Evolutionary conservation across 495 filamentous ascomycete species (phyloP).

Genomic region (Neurospora hispaniola): DNA sequence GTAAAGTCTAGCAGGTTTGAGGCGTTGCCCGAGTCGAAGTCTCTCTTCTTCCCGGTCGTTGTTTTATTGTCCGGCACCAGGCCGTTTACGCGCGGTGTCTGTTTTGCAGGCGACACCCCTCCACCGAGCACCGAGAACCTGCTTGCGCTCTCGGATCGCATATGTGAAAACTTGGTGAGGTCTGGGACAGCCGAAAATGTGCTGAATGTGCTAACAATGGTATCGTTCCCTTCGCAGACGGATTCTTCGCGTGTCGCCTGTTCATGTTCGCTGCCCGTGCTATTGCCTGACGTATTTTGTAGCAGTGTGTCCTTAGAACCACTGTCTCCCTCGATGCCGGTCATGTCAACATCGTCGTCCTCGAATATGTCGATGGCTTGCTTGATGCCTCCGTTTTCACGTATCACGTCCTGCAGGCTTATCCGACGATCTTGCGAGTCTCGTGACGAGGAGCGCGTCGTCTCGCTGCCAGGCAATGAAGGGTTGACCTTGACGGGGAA

Average conservation of each 20-base stretch:
- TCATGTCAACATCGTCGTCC: slow-evolving; percentile 28
- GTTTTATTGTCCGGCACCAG: slow-evolving; percentile 16
- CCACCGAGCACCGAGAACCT: slow-evolving; percentile 26
- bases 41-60: slow-evolving; percentile 7
- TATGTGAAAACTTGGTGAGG: slow-evolving; percentile 71
- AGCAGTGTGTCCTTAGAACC: neutral
- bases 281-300: slow-evolving; percentile 2
- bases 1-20: slow-evolving; percentile 86
- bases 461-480: slow-evolving; percentile 15
- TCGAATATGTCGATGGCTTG: slow-evolving; percentile 44
- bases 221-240: slow-evolving; percentile 51
- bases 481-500: slow-evolving; percentile 41
- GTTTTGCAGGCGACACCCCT: slow-evolving; percentile 34
- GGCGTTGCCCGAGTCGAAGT: slow-evolving; percentile 38
- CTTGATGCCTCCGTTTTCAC: slow-evolving; percentile 30
- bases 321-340: slow-evolving; percentile 13
- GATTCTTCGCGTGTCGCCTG: slow-evolving; percentile 18
- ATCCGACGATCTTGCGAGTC: slow-evolving; percentile 25
- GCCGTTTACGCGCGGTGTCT: slow-evolving; percentile 45
- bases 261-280: slow-evolving; percentile 2
- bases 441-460: slow-evolving; percentile 13
- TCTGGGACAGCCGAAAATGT: slow-evolving; percentile 80
- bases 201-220: slow-evolving; percentile 58
- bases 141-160: slow-evolving; percentile 44
- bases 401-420: slow-evolving; percentile 34